Conservation (phyloP, 306 rosid species). For the Fragaria nilgerrensis region DNA sequence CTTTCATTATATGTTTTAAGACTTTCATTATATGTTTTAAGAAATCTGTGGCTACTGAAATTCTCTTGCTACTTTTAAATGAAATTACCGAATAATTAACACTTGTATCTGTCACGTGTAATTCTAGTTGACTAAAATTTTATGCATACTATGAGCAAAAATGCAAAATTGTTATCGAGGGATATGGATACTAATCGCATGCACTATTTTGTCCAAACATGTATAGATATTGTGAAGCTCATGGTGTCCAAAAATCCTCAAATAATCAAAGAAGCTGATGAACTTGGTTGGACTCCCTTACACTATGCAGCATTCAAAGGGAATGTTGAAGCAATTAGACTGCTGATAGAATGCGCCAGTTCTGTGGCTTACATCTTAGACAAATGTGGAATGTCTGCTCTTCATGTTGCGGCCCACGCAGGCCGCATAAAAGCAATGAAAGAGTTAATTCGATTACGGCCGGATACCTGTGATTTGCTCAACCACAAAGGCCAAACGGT, state of each 20-base stretch:
- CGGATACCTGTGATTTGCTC: background rate
- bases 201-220: background rate
- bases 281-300: conserved; percentile 14
- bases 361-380: background rate
- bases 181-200: background rate
- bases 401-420: background rate
- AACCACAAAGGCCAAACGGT: background rate
- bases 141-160: background rate
- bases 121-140: background rate
- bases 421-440: background rate
- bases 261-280: background rate
- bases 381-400: conserved; percentile 1
- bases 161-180: background rate
- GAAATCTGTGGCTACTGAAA: background rate
- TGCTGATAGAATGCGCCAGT: background rate
- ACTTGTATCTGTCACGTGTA: too few species aligned
- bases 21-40: too few species aligned
- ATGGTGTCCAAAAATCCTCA: background rate
- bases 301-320: conserved; percentile 18
- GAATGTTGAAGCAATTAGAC: background rate
- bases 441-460: background rate
- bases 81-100: too few species aligned
- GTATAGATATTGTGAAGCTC: background rate
- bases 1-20: too few species aligned
- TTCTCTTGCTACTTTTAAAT: too few species aligned